phyloP scores from a whole-genome alignment of 441 rosid genomes.

The Hypseocharis bilobata region DNA sequence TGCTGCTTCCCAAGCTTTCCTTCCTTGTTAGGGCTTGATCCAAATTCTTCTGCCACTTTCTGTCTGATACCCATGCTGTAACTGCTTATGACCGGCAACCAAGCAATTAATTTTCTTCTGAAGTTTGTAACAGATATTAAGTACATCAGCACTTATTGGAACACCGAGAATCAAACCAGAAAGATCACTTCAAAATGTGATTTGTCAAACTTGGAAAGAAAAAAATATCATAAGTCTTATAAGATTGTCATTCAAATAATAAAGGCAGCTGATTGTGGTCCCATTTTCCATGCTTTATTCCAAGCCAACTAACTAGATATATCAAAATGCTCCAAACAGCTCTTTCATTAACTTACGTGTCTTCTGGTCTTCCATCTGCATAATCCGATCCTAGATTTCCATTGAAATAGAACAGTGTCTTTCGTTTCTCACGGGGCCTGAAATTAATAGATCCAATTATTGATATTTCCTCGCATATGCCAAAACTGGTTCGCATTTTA shows the following conservation, averaged over 20 bases:
- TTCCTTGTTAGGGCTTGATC: constrained; percentile 79
- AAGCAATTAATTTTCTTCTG: constrained; percentile 10
- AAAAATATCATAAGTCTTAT: constrained; percentile 5
- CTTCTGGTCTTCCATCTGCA: constrained; percentile 68
- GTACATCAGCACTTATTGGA: neutral
- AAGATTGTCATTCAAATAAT: neutral
- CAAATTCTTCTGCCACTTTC: constrained; percentile 79
- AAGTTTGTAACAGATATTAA: neutral
- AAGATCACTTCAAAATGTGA: neutral
- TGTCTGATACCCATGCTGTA: constrained; percentile 97
- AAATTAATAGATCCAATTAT: constrained; percentile 4
- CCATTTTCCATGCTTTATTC: neutral
- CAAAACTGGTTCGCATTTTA: neutral
- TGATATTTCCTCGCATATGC: neutral
- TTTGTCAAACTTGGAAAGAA: constrained; percentile 10
- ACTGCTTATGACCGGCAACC: constrained; percentile 36
- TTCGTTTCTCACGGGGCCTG: constrained; percentile 70
- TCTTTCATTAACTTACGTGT: constrained; percentile 47
- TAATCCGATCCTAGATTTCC: constrained; percentile 96
- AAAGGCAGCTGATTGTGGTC: neutral
- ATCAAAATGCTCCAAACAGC: constrained; percentile 2
- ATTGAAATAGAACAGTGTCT: constrained; percentile 73
- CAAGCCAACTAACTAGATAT: neutral
- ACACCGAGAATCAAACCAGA: constrained; percentile 9
- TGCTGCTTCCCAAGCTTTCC: constrained; percentile 88